Percentiles rank a stretch among this genome's conserved stretches.
These are phyloP conservation scores for Trichophyton verrucosum DNA, from an alignment of 2,329 filamentous ascomycete species.

Conservation along the genomic window DNA sequence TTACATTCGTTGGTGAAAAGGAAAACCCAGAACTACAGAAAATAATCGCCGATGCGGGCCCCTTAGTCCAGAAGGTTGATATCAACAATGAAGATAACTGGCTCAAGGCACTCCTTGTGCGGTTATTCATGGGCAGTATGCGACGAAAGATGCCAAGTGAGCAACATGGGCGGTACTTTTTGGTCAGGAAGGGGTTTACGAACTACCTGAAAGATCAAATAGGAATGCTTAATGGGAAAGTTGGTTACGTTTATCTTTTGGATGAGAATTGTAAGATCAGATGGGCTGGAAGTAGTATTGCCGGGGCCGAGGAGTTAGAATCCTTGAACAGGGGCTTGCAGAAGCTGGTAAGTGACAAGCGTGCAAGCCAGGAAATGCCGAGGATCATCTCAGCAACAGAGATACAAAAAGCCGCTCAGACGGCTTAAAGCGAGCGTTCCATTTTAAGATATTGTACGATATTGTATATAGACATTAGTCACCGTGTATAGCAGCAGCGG, in stretches of 20 bases:
- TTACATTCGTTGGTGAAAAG: slow-evolving; percentile 54
- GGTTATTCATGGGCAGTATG: slow-evolving; percentile 41
- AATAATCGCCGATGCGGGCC: slow-evolving; percentile 42
- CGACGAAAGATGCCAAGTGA: slow-evolving; percentile 36
- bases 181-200: slow-evolving; percentile 45
- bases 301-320: slow-evolving; percentile 30
- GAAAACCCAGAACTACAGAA: slow-evolving; percentile 59
- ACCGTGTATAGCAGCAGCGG: not conserved
- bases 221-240: slow-evolving; percentile 71
- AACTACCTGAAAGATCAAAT: slow-evolving; percentile 47
- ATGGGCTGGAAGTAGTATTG: slow-evolving; percentile 67
- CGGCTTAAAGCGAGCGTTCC: not conserved
- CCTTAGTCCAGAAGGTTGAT: slow-evolving; percentile 61
- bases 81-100: slow-evolving; percentile 79
- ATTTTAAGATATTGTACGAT: not conserved
- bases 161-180: slow-evolving; percentile 47
- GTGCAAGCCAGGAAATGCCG: slow-evolving; percentile 4
- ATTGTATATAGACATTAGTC: not conserved
- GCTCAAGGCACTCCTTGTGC: slow-evolving; percentile 48
- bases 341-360: slow-evolving; percentile 33
- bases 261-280: slow-evolving; percentile 79
- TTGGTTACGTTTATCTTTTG: slow-evolving; percentile 86
- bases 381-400: not conserved
- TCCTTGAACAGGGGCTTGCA: slow-evolving; percentile 31
- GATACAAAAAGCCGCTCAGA: not conserved